Conservation (phyloP, 768 basidiomycete species). For the Tulasnella sp. region DNA sequence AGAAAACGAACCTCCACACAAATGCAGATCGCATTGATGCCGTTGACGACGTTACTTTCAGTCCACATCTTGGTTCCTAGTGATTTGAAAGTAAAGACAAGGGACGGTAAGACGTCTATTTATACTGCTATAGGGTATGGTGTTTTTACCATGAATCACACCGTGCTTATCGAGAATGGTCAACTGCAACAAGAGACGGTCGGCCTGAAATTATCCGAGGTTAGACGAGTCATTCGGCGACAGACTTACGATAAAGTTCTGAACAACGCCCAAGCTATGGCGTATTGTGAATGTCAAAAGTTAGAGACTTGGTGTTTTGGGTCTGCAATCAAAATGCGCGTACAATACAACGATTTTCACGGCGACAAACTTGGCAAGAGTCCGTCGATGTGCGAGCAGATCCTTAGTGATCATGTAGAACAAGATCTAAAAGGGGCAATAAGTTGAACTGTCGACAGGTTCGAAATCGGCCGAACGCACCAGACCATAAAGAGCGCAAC, state of each 20-base stretch:
- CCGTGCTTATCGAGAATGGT: constrained; percentile 53
- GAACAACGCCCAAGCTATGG: constrained; percentile 72
- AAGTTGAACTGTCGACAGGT: neutral
- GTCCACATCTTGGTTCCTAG: constrained; percentile 80
- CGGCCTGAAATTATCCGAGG: neutral
- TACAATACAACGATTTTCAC: constrained; percentile 54
- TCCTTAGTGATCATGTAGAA: constrained; percentile 80
- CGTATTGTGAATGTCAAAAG: constrained; percentile 37
- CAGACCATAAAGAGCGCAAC: constrained; percentile 77
- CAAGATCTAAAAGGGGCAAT: constrained; percentile 40
- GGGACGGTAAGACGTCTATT: neutral
- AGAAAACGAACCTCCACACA: constrained; percentile 65
- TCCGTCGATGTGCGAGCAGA: constrained; percentile 69
- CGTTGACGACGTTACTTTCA: constrained; percentile 74
- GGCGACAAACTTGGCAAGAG: constrained; percentile 76
- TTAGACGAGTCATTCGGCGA: neutral
- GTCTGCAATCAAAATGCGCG: constrained; percentile 11
- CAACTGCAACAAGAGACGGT: constrained; percentile 45
- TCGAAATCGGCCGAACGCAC: neutral
- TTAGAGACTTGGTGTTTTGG: constrained; percentile 3
- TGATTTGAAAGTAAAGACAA: neutral
- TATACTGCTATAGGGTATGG: neutral
- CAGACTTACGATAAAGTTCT: constrained; percentile 62
- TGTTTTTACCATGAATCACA: constrained; percentile 57
- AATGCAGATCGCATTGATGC: constrained; percentile 72